A percentile compares a stretch with the other conserved stretches of the same genome.
These are phyloP conservation scores for Botrytis fabae DNA, from an alignment of 2,329 filamentous ascomycete species.

Conservation along the genomic window DNA sequence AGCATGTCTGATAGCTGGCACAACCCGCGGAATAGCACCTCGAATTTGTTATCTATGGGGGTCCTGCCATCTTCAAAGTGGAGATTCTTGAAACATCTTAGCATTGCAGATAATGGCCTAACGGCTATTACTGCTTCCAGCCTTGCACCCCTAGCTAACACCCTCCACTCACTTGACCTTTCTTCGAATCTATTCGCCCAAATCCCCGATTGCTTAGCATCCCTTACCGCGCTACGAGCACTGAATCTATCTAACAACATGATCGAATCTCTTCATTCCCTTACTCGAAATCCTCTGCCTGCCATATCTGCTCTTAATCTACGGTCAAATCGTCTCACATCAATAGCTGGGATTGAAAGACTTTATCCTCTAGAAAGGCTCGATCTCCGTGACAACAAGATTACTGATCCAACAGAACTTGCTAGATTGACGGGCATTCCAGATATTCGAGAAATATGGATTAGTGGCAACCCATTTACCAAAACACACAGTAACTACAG, in stretches of 20 bases:
- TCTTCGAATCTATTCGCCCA: constrained; percentile 93
- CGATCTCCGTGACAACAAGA: constrained; percentile 84
- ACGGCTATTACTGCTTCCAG: constrained; percentile 75
- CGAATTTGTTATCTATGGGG: constrained; percentile 71
- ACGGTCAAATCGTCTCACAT: constrained; percentile 81
- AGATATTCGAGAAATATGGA: constrained; percentile 88
- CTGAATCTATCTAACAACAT: constrained; percentile 95
- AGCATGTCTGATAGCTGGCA: constrained; percentile 67
- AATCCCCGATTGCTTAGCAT: constrained; percentile 86
- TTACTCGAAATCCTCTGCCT: constrained; percentile 81
- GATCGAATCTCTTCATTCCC: constrained; percentile 90
- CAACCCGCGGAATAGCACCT: constrained; percentile 67
- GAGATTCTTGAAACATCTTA: constrained; percentile 90
- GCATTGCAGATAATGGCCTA: constrained; percentile 86
- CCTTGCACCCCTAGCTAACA: constrained; percentile 80
- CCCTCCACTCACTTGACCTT: constrained; percentile 86
- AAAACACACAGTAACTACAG: constrained; percentile 84
- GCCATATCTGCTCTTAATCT: constrained; percentile 93
- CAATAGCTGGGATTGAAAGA: constrained; percentile 86
- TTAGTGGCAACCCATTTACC: constrained; percentile 88
- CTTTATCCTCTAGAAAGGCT: constrained; percentile 85
- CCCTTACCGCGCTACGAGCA: constrained; percentile 82
- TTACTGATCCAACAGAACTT: constrained; percentile 89
- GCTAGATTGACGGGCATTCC: constrained; percentile 88
- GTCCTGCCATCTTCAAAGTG: constrained; percentile 84